Percentiles rank a stretch among this genome's conserved stretches.
Conservation (phyloP, 2,329 filamentous ascomycete genomes). For the Penicillium italicum region DNA sequence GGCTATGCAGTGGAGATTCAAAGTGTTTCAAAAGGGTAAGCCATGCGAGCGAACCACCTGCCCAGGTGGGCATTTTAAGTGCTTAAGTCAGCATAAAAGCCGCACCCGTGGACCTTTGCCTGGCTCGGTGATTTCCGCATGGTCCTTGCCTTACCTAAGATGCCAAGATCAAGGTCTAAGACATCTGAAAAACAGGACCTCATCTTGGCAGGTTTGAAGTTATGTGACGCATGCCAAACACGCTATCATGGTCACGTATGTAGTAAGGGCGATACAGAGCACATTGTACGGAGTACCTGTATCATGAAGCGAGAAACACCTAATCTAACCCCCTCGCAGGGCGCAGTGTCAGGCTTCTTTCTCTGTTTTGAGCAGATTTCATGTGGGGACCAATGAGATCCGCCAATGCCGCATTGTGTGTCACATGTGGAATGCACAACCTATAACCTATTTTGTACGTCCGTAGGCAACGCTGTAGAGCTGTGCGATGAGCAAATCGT, state of each 20-base stretch:
- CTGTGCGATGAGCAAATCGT: background rate
- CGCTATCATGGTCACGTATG: background rate
- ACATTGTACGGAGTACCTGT: background rate
- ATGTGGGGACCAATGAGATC: background rate
- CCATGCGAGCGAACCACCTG: constrained; percentile 2
- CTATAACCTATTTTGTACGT: background rate
- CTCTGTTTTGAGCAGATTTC: background rate
- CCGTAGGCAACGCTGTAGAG: background rate
- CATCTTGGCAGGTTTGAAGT: background rate
- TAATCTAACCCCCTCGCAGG: background rate
- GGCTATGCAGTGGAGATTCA: background rate
- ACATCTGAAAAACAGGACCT: background rate
- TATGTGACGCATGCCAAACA: constrained; percentile 1
- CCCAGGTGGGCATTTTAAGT: background rate
- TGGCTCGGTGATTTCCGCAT: background rate
- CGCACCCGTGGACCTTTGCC: background rate
- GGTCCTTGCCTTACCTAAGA: background rate
- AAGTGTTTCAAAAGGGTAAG: background rate
- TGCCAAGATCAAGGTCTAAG: background rate
- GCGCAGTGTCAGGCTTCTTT: background rate
- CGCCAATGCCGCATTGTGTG: background rate
- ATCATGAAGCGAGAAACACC: background rate
- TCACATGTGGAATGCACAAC: constrained; percentile 1
- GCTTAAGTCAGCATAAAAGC: background rate
- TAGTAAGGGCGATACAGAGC: background rate